Base-by-base conservation (phyloP, 2,329 filamentous ascomycete genomes). In the Epicoccum sorghinum region DNA sequence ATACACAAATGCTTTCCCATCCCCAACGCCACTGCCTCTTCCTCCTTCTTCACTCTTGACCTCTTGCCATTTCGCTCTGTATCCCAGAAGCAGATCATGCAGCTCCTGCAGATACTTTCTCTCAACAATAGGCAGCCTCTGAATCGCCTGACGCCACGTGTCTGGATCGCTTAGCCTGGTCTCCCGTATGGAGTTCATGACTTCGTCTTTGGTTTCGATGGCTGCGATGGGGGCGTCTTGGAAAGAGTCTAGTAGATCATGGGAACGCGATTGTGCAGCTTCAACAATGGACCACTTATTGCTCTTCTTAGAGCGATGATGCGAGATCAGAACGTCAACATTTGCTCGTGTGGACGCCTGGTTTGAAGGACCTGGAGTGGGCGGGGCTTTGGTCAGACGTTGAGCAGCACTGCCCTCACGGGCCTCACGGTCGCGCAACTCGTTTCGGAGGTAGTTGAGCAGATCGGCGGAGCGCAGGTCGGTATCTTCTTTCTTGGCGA, bases 231-330 rank as follows among this genome's bases (percentile, higher is more conserved):
- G 91, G 0, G 90, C 90, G 27, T 89, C 84, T 4, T 90, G 79
- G 62, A 91, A 91, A 4, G 84, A 84, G 29, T 88, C 84, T 10
- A 91, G 82, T 32, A 93, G 80, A 51, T 83, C 84, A 27, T 84
- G 81, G 27, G 80, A 81, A 29, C 78, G 78, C 5, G 80, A 69
- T 47, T 84, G 79, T n/a, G 83, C 83, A 61, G 93, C 89, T 71
- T 96, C 91, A 42, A 97, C 87, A 44, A 98, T 91, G 25, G 88
- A 88, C 68, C 87, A 87, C 47, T 93, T 87, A 75, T 96, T 97
- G 59, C 89, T 90, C 78, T 97, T 98, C 76, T 96, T 97, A 74
- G 88, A 91, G 65, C 88, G 87, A 44, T 91, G 93, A 52, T 90
- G 88, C 1, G 90, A 86, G 5, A 92, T 83, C 4, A 97, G 82